Conservation (phyloP, 345 rosid species). For the Acer yangbiense region DNA sequence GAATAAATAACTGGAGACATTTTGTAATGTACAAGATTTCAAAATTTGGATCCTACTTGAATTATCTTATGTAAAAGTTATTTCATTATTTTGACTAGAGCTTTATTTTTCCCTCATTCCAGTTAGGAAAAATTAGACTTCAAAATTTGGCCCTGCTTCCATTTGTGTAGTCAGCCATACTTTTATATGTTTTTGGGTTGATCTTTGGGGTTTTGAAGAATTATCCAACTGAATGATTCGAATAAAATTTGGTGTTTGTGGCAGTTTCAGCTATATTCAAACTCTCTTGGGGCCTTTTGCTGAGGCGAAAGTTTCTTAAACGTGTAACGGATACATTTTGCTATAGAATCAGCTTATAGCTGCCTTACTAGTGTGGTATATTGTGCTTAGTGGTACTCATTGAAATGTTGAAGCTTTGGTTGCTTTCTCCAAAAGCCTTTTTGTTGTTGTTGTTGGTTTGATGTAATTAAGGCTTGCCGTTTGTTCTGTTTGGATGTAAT, state of each 20-base stretch:
- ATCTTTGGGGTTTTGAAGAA: not conserved
- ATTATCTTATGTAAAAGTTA: not conserved
- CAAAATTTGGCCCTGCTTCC: not conserved
- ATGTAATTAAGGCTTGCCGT: too few species aligned
- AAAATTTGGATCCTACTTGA: too few species aligned
- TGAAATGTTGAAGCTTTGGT: not conserved
- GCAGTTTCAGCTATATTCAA: conserved; percentile 44
- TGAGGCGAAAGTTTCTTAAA: not conserved
- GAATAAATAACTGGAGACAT: too few species aligned
- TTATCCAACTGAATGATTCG: not conserved
- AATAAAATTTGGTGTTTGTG: not conserved
- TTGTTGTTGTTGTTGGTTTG: too few species aligned
- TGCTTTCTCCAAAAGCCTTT: too few species aligned
- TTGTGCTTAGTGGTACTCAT: too few species aligned
- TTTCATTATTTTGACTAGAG: not conserved
- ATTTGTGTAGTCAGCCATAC: not conserved
- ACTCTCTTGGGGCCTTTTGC: conserved; percentile 21
- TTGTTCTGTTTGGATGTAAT: too few species aligned
- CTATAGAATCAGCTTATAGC: not conserved
- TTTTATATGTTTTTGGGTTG: not conserved
- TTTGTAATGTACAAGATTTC: too few species aligned
- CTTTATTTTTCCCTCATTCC: not conserved
- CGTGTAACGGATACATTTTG: not conserved
- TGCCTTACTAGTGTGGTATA: not conserved
- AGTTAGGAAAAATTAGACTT: not conserved